Base-by-base conservation (phyloP, 257 asterid genomes). In the Solanum peruvianum region DNA sequence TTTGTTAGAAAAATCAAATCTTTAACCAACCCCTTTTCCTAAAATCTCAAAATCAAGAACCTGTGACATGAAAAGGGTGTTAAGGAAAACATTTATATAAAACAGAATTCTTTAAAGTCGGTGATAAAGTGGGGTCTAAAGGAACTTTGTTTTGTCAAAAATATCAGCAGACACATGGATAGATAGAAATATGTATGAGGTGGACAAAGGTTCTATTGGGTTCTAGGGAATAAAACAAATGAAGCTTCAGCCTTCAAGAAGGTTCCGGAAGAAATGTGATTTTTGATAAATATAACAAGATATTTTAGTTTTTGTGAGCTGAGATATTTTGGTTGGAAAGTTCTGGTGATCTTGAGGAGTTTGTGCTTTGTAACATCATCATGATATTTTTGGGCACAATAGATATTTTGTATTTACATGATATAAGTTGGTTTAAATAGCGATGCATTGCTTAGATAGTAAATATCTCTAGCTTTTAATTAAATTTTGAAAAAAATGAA, bases 261-360 rank as follows among this genome's bases (percentile, higher is more conserved):
- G 47, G 86, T 91, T 91, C 92, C 21, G 60, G 90, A 87, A 76
- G 29, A 44, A 85, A 52, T 39, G 9, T 18, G 77, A 56, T 84
- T 37, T 37, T 27, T 87, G 82, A 81, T 29, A 71, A 41, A 5
- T 86, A 1, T 13, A 13, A n/a, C 21, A 23, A 87, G 87, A 83
- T 87, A 83, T 87, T 87, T 87, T 72, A 11, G 37, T n/a, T 21
- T 56, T 9, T 23, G 39, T 37, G 47, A 41, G 4, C 9, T 25
- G 23, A 78, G 88, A 88, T 88, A 85, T 69, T 88, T 86, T 81
- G 39, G 3, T 47, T 80, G 71, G 90, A 88, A 88, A 16, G 12
- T 88, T 88, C 86, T 86, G 64, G 90, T 29, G 39, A 66, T 27
- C 2, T 81, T 64, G 67, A 67, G 88, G 27, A 9, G 15, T 10